Base-by-base conservation (phyloP, 495 filamentous ascomycete genomes). In the Trichoderma erinaceum region DNA sequence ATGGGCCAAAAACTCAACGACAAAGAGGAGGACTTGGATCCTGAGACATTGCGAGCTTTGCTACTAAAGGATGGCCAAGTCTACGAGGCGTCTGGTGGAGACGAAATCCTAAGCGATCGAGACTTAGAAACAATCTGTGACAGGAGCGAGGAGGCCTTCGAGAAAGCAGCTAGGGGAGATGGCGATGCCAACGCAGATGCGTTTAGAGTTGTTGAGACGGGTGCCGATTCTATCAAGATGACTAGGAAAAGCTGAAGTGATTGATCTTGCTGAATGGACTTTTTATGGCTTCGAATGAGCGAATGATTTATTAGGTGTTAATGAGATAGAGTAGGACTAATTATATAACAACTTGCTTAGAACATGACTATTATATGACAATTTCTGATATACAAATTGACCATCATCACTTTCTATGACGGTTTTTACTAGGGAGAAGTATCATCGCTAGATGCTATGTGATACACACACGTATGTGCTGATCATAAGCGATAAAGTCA, bases 101-200 rank as follows among this genome's bases (percentile, higher is more conserved):
- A 86, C 50, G 79, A 87, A 56, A 82, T 98, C 50, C 75, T 99
- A 48, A 91, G 86, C 27, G 84, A 96, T 63, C 78, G 83, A 41
- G 95, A 99, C 77, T 75, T 99, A 48, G 82, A 87, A 25, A 86
- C 92, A 5, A 73, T 98, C 70, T 90, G 90, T 67, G 94, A 97
- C 79, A 67, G 76, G 43, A 94, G 90, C 70, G 88, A 90, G 66
- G 91, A 92, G 72, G 95, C 95, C 0, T 99, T 95, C 80, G 82
- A 78, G 41, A 83, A 86, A 69, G 94, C 92, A 27, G 92, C 92
- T 69, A 89, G 82, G 78, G 93, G 85, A 21, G 81, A 89, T 69
- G 85, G 85, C 4, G 85, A 87, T 69, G 85, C 85, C 5, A 85
- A 87, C 70, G 82, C 83, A 8, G 82, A 78, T 68, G 85, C 80